These are phyloP conservation scores for Ascochyta lentis DNA, from an alignment of 2,329 filamentous ascomycete species.

Conservation along the genomic window DNA sequence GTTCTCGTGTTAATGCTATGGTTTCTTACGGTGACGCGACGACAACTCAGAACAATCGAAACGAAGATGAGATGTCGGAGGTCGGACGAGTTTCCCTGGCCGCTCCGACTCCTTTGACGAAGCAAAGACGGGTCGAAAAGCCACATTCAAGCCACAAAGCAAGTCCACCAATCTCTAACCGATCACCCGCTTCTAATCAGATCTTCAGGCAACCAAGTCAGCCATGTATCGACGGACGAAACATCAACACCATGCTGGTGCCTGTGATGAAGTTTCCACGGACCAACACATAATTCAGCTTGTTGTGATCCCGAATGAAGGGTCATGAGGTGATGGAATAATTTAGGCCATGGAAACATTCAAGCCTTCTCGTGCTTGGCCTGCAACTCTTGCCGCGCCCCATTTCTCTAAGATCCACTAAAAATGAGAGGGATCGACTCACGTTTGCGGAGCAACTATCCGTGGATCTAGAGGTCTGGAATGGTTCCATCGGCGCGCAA, in stretches of 20 bases:
- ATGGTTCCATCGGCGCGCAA: conserved; percentile 8
- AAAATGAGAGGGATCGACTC: conserved; percentile 2
- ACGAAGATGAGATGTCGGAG: conserved; percentile 1
- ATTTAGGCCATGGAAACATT: conserved; percentile 1
- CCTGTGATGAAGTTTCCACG: not conserved
- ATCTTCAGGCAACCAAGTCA: conserved; percentile 16
- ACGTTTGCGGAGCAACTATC: conserved; percentile 4
- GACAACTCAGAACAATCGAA: conserved; percentile 5
- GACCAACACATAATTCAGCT: not conserved
- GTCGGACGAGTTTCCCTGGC: conserved; percentile 8
- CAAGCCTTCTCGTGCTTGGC: conserved; percentile 11
- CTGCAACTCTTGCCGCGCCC: conserved; percentile 6
- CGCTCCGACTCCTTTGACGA: conserved; percentile 10
- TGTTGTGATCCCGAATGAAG: not conserved
- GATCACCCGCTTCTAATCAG: conserved; percentile 2
- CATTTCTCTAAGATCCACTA: conserved; percentile 10
- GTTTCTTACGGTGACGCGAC: not conserved
- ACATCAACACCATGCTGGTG: conserved; percentile 2
- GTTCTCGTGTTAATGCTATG: not conserved
- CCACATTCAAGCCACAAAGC: conserved; percentile 10
- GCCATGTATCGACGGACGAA: conserved; percentile 14
- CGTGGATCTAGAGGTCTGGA: conserved; percentile 1
- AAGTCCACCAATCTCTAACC: conserved; percentile 6
- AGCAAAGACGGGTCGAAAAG: conserved; percentile 7
- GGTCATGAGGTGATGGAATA: not conserved